Percentiles rank a stretch among this genome's conserved stretches.
Conservation (phyloP, 306 rosid genomes). For the Phaseolus lunatus region DNA sequence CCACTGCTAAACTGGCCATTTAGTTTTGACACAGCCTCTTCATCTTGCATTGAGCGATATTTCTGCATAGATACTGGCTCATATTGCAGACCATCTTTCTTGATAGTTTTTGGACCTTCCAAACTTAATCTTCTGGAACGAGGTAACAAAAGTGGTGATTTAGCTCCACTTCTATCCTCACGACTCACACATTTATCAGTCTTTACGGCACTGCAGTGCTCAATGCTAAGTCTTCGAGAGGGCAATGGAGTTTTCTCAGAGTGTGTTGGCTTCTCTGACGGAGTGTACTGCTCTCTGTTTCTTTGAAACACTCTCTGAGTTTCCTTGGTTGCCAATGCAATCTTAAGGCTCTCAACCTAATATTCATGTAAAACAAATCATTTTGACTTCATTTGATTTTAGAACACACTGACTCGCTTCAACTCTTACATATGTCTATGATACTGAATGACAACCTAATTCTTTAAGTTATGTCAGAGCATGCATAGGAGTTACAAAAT, state of each 20-base stretch:
- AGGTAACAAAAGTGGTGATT: constrained; percentile 61
- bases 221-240: constrained; percentile 76
- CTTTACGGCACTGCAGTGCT: constrained; percentile 62
- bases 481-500: not conserved
- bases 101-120: constrained; percentile 74
- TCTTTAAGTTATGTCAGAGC: not conserved
- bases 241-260: constrained; percentile 69
- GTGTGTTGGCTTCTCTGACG: constrained; percentile 38
- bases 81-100: constrained; percentile 58
- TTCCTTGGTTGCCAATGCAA: constrained; percentile 74
- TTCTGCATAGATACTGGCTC: constrained; percentile 51
- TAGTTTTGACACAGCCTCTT: constrained; percentile 54
- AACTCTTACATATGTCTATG: not conserved
- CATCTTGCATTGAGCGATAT: constrained; percentile 43
- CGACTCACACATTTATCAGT: constrained; percentile 49
- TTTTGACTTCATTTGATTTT: constrained; percentile 15
- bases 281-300: constrained; percentile 57
- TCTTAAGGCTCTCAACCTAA: constrained; percentile 83
- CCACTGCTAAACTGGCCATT: constrained; percentile 52
- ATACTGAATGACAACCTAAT: not conserved
- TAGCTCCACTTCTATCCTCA: constrained; percentile 57
- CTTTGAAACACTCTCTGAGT: constrained; percentile 49
- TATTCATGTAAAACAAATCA: constrained; percentile 35
- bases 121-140: constrained; percentile 76
- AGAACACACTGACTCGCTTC: not conserved